Percentiles rank a stretch among this genome's conserved stretches.
Evolutionary conservation across 1,139 yeast genomes (phyloP).

Genomic region (Blastobotrys proliferans): DNA sequence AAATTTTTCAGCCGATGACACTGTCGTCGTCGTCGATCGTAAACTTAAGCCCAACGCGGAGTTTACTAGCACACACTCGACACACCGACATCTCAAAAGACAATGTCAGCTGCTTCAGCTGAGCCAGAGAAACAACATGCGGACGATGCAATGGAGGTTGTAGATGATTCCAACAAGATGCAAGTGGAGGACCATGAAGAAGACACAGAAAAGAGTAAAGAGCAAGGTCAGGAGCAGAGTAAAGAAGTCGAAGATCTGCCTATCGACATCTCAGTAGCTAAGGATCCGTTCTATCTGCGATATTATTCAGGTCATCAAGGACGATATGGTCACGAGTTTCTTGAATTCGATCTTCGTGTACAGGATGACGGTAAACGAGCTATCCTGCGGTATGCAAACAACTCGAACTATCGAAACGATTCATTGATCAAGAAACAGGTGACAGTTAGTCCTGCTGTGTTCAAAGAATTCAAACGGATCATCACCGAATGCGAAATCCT

Average conservation of each 20-base stretch:
- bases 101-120: background rate
- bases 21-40: slow-evolving; percentile 28
- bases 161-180: background rate
- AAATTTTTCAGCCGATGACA: background rate
- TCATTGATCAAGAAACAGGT: slow-evolving; percentile 41
- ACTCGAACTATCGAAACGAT: slow-evolving; percentile 45
- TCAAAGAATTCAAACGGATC: slow-evolving; percentile 36
- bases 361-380: slow-evolving; percentile 36
- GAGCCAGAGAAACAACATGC: background rate
- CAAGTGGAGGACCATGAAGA: background rate
- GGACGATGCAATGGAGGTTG: background rate
- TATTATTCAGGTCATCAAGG: slow-evolving; percentile 46
- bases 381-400: slow-evolving; percentile 42
- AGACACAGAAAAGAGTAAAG: background rate
- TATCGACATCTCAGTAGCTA: slow-evolving; percentile 6
- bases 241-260: slow-evolving; percentile 5
- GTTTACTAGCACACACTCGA: background rate
- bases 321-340: slow-evolving; percentile 44
- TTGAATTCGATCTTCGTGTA: slow-evolving; percentile 41
- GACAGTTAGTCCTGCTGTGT: slow-evolving; percentile 36
- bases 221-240: background rate
- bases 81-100: background rate
- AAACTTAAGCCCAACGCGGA: too few relatives aligned
- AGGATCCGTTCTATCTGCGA: slow-evolving; percentile 36
- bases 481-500: slow-evolving; percentile 41